Base-by-base conservation (phyloP, 139 green algal genomes). In the Closterium sp. region DNA sequence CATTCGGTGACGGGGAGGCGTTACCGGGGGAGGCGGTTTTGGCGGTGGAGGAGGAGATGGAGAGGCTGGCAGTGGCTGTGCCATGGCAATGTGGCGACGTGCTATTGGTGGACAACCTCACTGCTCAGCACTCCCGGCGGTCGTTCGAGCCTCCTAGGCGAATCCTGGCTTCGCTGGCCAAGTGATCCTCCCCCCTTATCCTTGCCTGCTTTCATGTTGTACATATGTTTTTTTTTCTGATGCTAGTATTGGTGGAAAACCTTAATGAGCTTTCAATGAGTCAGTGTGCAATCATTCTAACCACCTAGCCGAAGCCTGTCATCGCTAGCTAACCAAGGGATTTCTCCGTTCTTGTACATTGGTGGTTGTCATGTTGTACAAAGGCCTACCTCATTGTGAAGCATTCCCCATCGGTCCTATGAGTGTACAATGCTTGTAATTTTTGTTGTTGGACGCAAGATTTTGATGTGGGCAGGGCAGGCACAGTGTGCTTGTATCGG, bases 261-360 rank as follows among this genome's bases (percentile, higher is more conserved):
- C 38, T 66, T 66, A 23, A 10, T 66, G 69, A n/a, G n/a, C n/a
- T n/a, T n/a, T n/a, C n/a, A n/a, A n/a, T n/a, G n/a, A n/a, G n/a
- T n/a, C n/a, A n/a, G n/a, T n/a, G n/a, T n/a, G n/a, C n/a, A n/a
- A n/a, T 64, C 6, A 19, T 94, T 94, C 1, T 30, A 85, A 28
- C 87, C 87, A 4, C 91, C 91, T 16, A 33, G 91, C 4, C 31
- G 87, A 8, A 69, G 92, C 69, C 85, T 94, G 28, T 87, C 91
- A 30, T 89, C 91, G 9, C 89, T 94, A 8, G 76, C 89, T 94
- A 8, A 34, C 88, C 34, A 91, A 93, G 55, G 91, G 84, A 91
- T 69, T 90, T 81, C 84, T 34, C 84, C 23, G 55, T 76, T 76
- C 9, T 76, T 76, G 12, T 76, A 28, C 55, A 76, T 28, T 76